Evolutionary conservation across 306 rosid species (phyloP).

Genomic region (Gillenia trifoliata): DNA sequence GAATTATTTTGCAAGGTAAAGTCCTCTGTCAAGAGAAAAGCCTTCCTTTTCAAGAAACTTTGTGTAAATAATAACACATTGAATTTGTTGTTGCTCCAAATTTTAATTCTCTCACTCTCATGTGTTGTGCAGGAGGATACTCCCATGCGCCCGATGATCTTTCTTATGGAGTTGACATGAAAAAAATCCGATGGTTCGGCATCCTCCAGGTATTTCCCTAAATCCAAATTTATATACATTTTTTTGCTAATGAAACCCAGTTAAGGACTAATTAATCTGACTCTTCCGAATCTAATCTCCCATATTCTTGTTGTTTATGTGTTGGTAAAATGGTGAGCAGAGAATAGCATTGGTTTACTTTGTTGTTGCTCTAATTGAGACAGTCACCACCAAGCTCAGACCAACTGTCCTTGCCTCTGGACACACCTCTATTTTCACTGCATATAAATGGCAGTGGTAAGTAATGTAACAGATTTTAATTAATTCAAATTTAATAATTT

Average conservation of each 20-base stretch:
- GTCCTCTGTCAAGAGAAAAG: not conserved
- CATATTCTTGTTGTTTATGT: not conserved
- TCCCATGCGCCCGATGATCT: constrained; percentile 82
- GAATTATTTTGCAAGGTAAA: constrained; percentile 78
- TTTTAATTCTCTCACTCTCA: not conserved
- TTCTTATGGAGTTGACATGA: constrained; percentile 72
- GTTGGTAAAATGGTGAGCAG: constrained; percentile 28
- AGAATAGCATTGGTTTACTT: constrained; percentile 86
- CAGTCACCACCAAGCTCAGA: constrained; percentile 61
- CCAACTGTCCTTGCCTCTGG: constrained; percentile 48
- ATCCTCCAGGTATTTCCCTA: constrained; percentile 63
- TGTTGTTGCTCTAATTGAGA: constrained; percentile 71
- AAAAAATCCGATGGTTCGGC: constrained; percentile 80
- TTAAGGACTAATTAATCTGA: not conserved
- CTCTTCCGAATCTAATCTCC: not conserved
- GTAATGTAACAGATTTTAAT: not conserved
- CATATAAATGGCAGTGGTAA: constrained; percentile 86
- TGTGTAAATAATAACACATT: not conserved
- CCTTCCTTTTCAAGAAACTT: not conserved
- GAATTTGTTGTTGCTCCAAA: not conserved
- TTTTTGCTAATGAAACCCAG: not conserved
- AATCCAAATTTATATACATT: not conserved
- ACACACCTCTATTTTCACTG: constrained; percentile 54
- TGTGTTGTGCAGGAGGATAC: constrained; percentile 55
- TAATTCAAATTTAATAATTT: not conserved